Conservation (phyloP, 768 basidiomycete species). For the Suillus bovinus region DNA sequence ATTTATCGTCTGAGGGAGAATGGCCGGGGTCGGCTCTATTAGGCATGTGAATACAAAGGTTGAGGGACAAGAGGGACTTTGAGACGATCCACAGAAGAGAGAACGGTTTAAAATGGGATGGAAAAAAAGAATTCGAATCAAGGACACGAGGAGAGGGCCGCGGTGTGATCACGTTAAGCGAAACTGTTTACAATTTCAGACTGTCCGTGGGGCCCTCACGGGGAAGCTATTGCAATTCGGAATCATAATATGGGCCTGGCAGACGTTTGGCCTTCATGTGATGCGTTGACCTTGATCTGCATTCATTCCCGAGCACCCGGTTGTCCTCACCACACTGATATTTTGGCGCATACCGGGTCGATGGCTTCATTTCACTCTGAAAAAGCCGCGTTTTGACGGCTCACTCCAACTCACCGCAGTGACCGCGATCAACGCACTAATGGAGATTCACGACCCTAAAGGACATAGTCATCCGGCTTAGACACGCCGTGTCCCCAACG, state of each 20-base stretch:
- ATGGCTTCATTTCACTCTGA: slow-evolving; percentile 16
- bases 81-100: slow-evolving; percentile 21
- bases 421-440: slow-evolving; percentile 35
- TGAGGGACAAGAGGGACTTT: slow-evolving; percentile 26
- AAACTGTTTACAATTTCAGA: slow-evolving; percentile 38
- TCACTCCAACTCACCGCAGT: slow-evolving; percentile 45
- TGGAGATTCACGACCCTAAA: slow-evolving; percentile 40
- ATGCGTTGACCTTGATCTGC: slow-evolving; percentile 26
- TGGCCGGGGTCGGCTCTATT: slow-evolving; percentile 30
- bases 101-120: slow-evolving; percentile 56
- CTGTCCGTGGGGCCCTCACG: slow-evolving; percentile 27
- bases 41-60: slow-evolving; percentile 25
- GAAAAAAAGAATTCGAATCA: slow-evolving; percentile 66
- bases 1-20: slow-evolving; percentile 37
- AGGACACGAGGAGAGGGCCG: slow-evolving; percentile 64
- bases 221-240: slow-evolving; percentile 13
- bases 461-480: slow-evolving; percentile 29
- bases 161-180: slow-evolving; percentile 41
- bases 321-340: slow-evolving; percentile 30
- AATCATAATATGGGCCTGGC: slow-evolving; percentile 13
- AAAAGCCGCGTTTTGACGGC: slow-evolving; percentile 18
- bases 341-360: slow-evolving; percentile 1
- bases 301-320: slow-evolving; percentile 33
- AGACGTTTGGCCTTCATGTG: slow-evolving; percentile 5
- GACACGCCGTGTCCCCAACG: slow-evolving; percentile 26